These are phyloP conservation scores for Miscanthus lutarioriparius DNA, from an alignment of 176 grass and related monocot species.

Conservation along the genomic window DNA sequence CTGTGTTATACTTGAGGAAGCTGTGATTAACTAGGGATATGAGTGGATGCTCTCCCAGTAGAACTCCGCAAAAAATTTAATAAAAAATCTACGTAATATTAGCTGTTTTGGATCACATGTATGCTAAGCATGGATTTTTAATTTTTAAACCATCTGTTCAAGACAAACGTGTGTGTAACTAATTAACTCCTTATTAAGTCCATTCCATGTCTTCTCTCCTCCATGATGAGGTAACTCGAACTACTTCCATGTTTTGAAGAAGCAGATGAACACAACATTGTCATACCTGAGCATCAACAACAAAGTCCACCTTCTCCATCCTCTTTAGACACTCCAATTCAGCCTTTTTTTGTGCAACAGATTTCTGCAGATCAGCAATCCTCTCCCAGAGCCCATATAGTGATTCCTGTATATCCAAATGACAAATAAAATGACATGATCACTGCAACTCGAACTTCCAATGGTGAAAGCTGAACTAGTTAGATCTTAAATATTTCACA, in stretches of 20 bases:
- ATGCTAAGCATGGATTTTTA: not conserved
- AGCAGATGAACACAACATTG: not conserved
- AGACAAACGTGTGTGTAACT: not conserved
- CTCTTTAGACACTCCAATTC: slow-evolving; percentile 48
- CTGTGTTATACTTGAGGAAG: not conserved
- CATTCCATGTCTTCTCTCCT: not conserved
- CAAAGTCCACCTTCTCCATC: slow-evolving; percentile 27
- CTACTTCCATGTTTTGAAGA: not conserved
- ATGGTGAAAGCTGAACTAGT: not conserved
- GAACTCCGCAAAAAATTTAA: not conserved
- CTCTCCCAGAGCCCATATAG: slow-evolving; percentile 34
- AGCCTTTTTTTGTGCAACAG: slow-evolving; percentile 42
- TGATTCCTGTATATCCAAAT: slow-evolving; percentile 32
- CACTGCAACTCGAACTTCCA: not conserved
- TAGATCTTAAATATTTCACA: slow-evolving; percentile 2
- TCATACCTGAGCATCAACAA: slow-evolving; percentile 50
- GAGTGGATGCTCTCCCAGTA: not conserved
- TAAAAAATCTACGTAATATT: not conserved
- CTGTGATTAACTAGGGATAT: not conserved
- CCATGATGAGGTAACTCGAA: not conserved
- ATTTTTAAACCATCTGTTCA: not conserved
- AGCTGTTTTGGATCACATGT: not conserved
- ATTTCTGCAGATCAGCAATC: slow-evolving; percentile 33
- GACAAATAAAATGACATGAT: not conserved
- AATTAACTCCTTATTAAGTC: not conserved